A percentile compares a stretch with the other conserved stretches of the same genome.
phyloP scores from a whole-genome alignment of 495 filamentous ascomycete species.

The Podospora fimiseda region DNA sequence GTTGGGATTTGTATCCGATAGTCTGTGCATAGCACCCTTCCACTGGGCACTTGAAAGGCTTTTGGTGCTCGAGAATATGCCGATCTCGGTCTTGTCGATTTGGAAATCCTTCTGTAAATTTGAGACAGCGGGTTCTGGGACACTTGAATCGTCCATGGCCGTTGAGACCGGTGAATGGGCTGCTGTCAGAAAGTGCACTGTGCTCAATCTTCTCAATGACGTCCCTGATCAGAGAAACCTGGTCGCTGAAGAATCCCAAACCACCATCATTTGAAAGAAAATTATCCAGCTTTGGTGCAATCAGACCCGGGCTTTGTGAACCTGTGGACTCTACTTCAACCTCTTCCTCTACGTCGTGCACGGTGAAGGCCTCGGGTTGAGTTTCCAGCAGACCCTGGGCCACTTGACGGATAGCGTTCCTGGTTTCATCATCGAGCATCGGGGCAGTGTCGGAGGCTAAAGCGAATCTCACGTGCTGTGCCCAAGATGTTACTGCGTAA shows the following conservation, averaged over 20 bases:
- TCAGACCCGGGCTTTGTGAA: neutral
- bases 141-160: neutral
- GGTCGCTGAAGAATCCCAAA: no score
- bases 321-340: neutral
- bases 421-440: neutral
- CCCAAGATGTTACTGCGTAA: conserved; percentile 1
- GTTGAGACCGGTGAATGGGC: neutral
- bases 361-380: neutral
- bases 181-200: neutral
- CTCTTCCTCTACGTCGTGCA: no score
- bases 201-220: neutral
- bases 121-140: neutral
- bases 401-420: neutral
- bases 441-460: neutral
- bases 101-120: neutral
- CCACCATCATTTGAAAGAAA: neutral
- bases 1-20: neutral
- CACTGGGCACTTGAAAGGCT: neutral
- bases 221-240: neutral
- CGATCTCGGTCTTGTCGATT: neutral
- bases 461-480: neutral
- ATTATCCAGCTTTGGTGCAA: neutral
- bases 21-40: neutral
- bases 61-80: neutral
- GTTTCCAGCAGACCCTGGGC: no score